These are phyloP conservation scores for Ophiostoma novo-ulmi DNA, from an alignment of 2,329 filamentous ascomycete species.

Conservation along the genomic window DNA sequence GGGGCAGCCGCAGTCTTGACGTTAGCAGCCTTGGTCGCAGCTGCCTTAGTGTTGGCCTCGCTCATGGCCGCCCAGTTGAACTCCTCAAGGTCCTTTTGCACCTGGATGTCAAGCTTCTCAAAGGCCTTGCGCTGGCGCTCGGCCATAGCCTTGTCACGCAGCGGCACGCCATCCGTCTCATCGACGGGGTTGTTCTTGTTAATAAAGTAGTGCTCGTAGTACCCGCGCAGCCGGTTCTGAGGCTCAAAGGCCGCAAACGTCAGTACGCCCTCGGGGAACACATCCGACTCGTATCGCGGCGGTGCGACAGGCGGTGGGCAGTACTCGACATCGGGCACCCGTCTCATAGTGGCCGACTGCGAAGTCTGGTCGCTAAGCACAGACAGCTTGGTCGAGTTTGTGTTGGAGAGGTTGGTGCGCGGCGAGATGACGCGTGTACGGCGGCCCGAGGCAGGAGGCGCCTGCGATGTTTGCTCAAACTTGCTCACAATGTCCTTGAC, in stretches of 20 bases:
- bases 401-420: constrained; percentile 34
- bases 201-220: constrained; percentile 52
- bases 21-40: constrained; percentile 22
- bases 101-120: constrained; percentile 59
- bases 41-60: constrained; percentile 6
- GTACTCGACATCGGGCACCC: constrained; percentile 58
- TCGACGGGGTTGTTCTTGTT: constrained; percentile 49
- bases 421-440: constrained; percentile 54
- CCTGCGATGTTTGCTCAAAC: constrained; percentile 50
- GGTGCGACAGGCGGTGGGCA: constrained; percentile 69
- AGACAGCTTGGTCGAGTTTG: constrained; percentile 56
- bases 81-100: constrained; percentile 60
- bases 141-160: constrained; percentile 56
- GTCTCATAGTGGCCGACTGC: constrained; percentile 34
- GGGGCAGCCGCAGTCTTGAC: constrained; percentile 40
- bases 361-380: constrained; percentile 42
- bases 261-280: constrained; percentile 54
- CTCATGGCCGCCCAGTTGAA: constrained; percentile 52
- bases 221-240: constrained; percentile 57
- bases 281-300: constrained; percentile 61
- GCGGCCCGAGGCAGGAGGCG: constrained; percentile 54
- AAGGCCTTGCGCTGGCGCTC: constrained; percentile 47
- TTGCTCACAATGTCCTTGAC: constrained; percentile 56
- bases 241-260: constrained; percentile 55
- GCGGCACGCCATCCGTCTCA: constrained; percentile 57